Conservation (phyloP, 345 rosid genomes). For the Clarkia xantiana region DNA sequence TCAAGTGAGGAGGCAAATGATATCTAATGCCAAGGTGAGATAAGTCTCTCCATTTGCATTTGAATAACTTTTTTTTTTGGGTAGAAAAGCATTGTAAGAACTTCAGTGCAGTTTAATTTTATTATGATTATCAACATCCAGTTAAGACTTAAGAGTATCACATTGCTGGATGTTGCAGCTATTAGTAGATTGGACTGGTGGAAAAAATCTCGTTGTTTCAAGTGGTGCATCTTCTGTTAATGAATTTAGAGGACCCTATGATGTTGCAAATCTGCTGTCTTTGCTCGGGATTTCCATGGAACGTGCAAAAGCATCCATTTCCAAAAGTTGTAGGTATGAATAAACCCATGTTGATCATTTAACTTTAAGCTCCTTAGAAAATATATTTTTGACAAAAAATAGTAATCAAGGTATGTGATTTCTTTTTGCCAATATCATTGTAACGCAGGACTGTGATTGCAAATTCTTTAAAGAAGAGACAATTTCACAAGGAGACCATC, state of each 20-base stretch:
- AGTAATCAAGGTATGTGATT: background rate
- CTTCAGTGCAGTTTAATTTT: too few species aligned
- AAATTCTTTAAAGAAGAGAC: conserved; percentile 50
- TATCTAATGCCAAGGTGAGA: conserved; percentile 62
- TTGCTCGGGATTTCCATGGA: conserved; percentile 65
- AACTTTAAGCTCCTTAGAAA: background rate
- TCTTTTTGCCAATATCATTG: background rate
- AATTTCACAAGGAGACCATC: conserved; percentile 59
- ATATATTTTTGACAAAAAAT: too few species aligned
- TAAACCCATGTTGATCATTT: background rate
- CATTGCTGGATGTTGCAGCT: conserved; percentile 23
- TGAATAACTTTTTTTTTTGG: too few species aligned
- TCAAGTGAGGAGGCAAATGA: conserved; percentile 55
- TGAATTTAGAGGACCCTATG: conserved; percentile 78
- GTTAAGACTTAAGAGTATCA: background rate
- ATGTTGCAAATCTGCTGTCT: conserved; percentile 57
- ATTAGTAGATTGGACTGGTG: conserved; percentile 75
- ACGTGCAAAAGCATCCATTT: conserved; percentile 57
- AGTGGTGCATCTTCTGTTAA: conserved; percentile 61
- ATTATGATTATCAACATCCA: too few species aligned
- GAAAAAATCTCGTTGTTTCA: conserved; percentile 63
- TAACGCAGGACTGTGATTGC: conserved; percentile 41
- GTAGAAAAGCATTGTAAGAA: too few species aligned
- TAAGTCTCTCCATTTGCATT: background rate
- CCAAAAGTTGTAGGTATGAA: conserved; percentile 75